Evolutionary conservation across 345 rosid genomes (phyloP), one percentile per base, ranked within the genome.

Genomic region (Melastoma malabathricum): DNA sequence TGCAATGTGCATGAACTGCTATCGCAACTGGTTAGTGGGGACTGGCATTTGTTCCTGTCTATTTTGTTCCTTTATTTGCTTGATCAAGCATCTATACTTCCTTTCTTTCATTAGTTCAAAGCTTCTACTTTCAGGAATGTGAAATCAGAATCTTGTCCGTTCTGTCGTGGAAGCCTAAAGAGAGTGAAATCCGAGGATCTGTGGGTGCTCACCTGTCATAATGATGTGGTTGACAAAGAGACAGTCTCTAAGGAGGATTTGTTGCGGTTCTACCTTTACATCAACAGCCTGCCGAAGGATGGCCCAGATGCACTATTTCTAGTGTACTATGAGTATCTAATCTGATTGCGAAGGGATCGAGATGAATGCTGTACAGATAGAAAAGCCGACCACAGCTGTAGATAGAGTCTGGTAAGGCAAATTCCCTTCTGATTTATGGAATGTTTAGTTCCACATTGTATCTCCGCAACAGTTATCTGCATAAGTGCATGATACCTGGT

Each of bases 1-100:
- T 64, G 81, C 89, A 25, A 87, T 92, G 93, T 87, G 98, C 82
- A 82, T 92, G 63, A 87, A 87, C 63, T 92, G 98, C 80, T 92
- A 87, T 64, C 77, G 84, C 52, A 77, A 92, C 67, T 92, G 98
- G 97, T 92, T 69, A 63, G 59, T 23, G 1, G 27, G 47, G 41
- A 34, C 12, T 34, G 12, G 2, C 12, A 34, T 34, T 34, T 34
- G 41, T 34, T 1, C 41, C 12, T 34, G 7, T 34, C 12, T 34
- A 9, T 34, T 34, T 34, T 1, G 9, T 34, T 2, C 41, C 41
- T 34, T 8, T 34, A 22, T 34, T 34, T 9, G 41, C 12, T 34
- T 34, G 41, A 34, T 6, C 41, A 34, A 34, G 9, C 12, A 34
- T 10, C 41, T 12, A 2, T 34, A 2, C 12, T 34, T 12, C 2